phyloP scores from a whole-genome alignment of 257 asterid genomes.

The Solanum bulbocastanum region DNA sequence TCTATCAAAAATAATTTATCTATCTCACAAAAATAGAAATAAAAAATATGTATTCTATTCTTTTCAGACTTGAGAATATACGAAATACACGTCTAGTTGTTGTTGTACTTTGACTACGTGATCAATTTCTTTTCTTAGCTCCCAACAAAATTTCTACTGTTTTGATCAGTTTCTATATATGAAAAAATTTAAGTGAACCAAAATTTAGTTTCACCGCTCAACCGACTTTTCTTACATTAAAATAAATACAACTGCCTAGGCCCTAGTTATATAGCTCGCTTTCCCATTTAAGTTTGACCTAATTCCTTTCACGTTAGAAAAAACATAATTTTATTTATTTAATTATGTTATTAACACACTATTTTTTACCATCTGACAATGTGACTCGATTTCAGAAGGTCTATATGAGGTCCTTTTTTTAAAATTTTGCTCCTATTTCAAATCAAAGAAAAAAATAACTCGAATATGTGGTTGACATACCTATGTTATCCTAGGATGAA shows the following conservation, averaged over 20 bases:
- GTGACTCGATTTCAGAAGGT: background rate
- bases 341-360: background rate
- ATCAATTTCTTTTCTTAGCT: background rate
- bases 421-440: background rate
- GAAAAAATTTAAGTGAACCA: background rate
- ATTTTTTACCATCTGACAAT: background rate
- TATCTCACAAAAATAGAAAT: background rate
- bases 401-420: background rate
- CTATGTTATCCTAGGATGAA: background rate
- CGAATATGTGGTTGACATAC: background rate
- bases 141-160: background rate
- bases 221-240: background rate
- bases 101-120: background rate
- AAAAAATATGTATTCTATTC: background rate
- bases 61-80: background rate
- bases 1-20: too few relatives aligned
- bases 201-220: background rate
- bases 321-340: background rate
- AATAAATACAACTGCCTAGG: background rate
- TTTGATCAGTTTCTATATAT: background rate
- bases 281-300: background rate
- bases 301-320: background rate
- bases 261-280: background rate
- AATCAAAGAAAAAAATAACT: background rate
- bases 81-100: background rate